Base-by-base conservation (phyloP, 2,329 filamentous ascomycete genomes). In the Xylaria sp. region DNA sequence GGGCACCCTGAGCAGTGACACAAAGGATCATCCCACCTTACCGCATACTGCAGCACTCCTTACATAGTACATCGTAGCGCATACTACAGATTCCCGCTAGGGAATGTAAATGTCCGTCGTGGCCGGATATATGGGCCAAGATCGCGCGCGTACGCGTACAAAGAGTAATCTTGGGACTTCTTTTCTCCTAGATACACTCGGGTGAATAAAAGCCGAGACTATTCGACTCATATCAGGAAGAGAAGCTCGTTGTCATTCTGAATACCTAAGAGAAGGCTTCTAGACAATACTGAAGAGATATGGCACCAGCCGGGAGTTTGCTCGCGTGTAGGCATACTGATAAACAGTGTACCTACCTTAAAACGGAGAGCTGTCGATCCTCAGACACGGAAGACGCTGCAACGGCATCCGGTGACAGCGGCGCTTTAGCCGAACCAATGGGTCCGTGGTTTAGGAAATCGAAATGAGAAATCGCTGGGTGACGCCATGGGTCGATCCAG, bases 401-500 rank as follows among this genome's bases (percentile, higher is more conserved):
- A 59, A 66, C 63, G 63, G 44, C 40, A 69, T 69, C 69, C 69
- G 69, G 69, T 66, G 65, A 61, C 62, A 66, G 69, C 63, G 60
- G 60, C 55, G 55, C 63, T 64, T 69, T 67, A 71, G 50, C 63
- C 69, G 66, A 69, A 47, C 69, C 69, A 71, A 71, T 71, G 60
- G 47, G 16, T 42, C 53, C 9, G 40, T 54, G 42, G 55, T 55
- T 47, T 9, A 60, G 66, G 63, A 48, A 61, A 62, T 65, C 54
- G 57, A 69, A 71, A 69, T 69, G 63, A n/a, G 51, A 47, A 50
- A 69, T 69, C 60, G 60, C 63, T 64, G 64, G 63, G 48, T 70
- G 65, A 70, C 69, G 66, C 63, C 66, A 71, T 60, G 66, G 66
- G 66, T 69, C 63, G 55, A 71, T 63, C 69, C 69, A 71, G 66